These are phyloP conservation scores for Phalaenopsis equestris DNA, from an alignment of 106 monocot species.

Conservation along the genomic window DNA sequence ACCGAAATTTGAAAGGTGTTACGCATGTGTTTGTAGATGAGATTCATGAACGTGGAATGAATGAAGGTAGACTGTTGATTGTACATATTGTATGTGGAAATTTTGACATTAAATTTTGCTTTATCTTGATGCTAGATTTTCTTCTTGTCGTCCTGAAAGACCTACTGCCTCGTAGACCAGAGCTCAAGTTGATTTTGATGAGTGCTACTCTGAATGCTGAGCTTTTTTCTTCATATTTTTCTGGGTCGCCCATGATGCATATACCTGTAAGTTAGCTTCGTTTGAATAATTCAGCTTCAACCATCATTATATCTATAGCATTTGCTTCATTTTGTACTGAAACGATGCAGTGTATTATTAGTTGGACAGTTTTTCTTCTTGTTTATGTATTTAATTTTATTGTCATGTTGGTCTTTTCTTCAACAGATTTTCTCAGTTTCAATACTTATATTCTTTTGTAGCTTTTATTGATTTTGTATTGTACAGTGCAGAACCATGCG, in stretches of 20 bases:
- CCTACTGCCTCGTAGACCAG: slow-evolving; percentile 86
- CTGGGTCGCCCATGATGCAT: slow-evolving; percentile 86
- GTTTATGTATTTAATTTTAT: neutral
- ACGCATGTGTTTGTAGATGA: slow-evolving; percentile 99
- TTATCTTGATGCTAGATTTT: slow-evolving; percentile 61
- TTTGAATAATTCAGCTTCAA: neutral
- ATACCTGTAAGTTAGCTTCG: slow-evolving; percentile 68
- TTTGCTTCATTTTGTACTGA: neutral
- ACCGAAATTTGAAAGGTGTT: slow-evolving; percentile 87
- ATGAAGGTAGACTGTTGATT: slow-evolving; percentile 63
- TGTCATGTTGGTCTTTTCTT: neutral
- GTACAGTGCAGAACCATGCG: too few species aligned
- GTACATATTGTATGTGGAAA: neutral
- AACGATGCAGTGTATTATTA: neutral
- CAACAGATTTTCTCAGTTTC: neutral
- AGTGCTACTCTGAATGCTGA: slow-evolving; percentile 99
- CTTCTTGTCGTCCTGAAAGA: slow-evolving; percentile 95
- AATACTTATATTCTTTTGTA: neutral
- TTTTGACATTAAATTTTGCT: slow-evolving; percentile 5
- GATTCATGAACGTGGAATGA: slow-evolving; percentile 99
- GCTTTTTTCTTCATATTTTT: slow-evolving; percentile 95
- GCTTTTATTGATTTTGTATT: neutral
- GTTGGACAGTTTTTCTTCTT: neutral
- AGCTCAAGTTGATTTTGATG: slow-evolving; percentile 86
- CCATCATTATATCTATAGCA: neutral